Base-by-base conservation (phyloP, 148 eudicot genomes). In the Rhododendron ovatum region DNA sequence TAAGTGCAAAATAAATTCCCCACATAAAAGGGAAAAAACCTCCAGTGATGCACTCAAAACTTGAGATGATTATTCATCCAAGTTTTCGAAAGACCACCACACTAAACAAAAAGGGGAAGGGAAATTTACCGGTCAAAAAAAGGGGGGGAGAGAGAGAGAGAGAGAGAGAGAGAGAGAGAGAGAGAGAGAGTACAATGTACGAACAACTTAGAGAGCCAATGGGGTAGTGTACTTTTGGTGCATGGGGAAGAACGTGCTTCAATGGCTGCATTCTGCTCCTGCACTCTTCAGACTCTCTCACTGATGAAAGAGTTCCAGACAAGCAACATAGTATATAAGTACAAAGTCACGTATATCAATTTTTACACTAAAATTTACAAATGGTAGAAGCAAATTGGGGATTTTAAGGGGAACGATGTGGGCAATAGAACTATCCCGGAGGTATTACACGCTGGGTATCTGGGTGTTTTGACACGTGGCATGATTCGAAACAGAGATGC, bases 391-490 rank as follows among this genome's bases (percentile, higher is more conserved):
- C 88, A 86, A 83, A 73, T 81, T 85, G 51, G 88, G 83, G 86
- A 82, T 87, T 86, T 87, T 84, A 82, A 83, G 75, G 47, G 67
- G 47, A 84, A 55, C 82, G 80, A 87, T 78, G 91, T 75, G 94
- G 95, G 84, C 86, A 88, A 91, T 86, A 89, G 88, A 90, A 93
- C 84, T 81, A 65, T 79, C 35, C 24, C 76, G 3, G 33, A 80
- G 94, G 59, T 87, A 91, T 82, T 91, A 90, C 39, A 85, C 90
- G 55, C 4, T 15, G 93, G 84, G 81, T 87, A 83, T 59, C 65
- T 71, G 84, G 88, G 85, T 87, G 35, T 18, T 0, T 22, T 41
- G 90, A 88, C 92, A 90, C 91, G 93, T 94, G 92, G 87, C 37
- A 14, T 74, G 61, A 5, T 77, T 7, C 2, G 47, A 12, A 28